Conservation (phyloP, 192 early-diverging fungal genomes). For the Coemansia brasiliensis region DNA sequence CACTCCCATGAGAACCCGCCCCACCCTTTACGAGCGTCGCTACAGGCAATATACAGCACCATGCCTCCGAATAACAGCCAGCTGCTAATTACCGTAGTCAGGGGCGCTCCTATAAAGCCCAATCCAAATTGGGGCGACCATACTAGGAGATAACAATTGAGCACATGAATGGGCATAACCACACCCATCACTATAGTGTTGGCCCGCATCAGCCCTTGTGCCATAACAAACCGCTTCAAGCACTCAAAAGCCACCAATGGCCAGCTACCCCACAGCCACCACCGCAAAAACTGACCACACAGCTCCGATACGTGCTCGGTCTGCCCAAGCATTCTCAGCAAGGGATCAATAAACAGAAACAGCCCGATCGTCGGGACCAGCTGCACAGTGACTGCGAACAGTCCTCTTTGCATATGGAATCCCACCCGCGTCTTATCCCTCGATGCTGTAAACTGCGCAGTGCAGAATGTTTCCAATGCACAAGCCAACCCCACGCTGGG, state of each 20-base stretch:
- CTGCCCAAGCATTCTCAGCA: slow-evolving; percentile 76
- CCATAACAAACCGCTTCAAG: slow-evolving; percentile 81
- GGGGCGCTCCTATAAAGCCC: slow-evolving; percentile 70
- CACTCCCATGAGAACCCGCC: slow-evolving; percentile 74
- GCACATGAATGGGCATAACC: slow-evolving; percentile 34
- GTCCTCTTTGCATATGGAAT: slow-evolving; percentile 41
- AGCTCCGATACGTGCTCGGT: slow-evolving; percentile 68
- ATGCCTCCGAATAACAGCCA: slow-evolving; percentile 61
- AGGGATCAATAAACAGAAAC: slow-evolving; percentile 49
- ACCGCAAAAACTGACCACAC: slow-evolving; percentile 67
- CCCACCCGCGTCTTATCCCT: slow-evolving; percentile 45
- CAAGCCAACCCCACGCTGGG: slow-evolving; percentile 66
- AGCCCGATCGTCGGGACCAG: slow-evolving; percentile 22
- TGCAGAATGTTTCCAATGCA: slow-evolving; percentile 47
- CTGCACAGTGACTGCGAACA: slow-evolving; percentile 45
- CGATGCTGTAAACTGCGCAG: slow-evolving; percentile 42
- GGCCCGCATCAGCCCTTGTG: slow-evolving; percentile 91
- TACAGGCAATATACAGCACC: slow-evolving; percentile 55
- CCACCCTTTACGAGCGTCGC: slow-evolving; percentile 63
- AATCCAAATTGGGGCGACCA: slow-evolving; percentile 54
- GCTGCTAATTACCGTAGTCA: slow-evolving; percentile 66
- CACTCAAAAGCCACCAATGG: slow-evolving; percentile 82
- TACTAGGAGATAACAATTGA: slow-evolving; percentile 38
- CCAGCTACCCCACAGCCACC: slow-evolving; percentile 72
- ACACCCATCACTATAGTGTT: slow-evolving; percentile 43